Evolutionary conservation across 768 basidiomycete species (phyloP).

Genomic region (Panus rudis): DNA sequence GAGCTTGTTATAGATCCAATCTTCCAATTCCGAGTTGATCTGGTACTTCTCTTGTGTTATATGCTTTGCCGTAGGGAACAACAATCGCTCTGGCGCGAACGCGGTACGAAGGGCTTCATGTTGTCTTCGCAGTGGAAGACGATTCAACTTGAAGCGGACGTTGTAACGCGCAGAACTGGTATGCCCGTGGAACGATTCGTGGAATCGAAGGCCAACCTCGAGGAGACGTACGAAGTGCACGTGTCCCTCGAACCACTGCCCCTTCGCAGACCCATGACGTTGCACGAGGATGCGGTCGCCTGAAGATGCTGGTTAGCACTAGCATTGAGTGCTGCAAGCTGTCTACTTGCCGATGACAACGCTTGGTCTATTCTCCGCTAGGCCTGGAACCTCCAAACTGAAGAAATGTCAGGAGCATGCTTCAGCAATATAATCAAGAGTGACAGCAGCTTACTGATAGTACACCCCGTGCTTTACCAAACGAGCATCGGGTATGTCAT

Average conservation of each 20-base stretch:
- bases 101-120: slow-evolving; percentile 43
- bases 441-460: slow-evolving; percentile 33
- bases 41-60: too few relatives aligned
- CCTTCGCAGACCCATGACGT: slow-evolving; percentile 7
- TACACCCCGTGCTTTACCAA: slow-evolving; percentile 30
- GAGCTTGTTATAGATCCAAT: slow-evolving; percentile 17
- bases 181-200: slow-evolving; percentile 30
- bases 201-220: slow-evolving; percentile 41
- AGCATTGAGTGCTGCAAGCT: neutral
- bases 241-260: slow-evolving; percentile 30
- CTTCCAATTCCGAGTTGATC: slow-evolving; percentile 17
- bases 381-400: slow-evolving; percentile 46
- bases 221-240: slow-evolving; percentile 41
- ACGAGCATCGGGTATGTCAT: slow-evolving; percentile 32
- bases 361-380: slow-evolving; percentile 52
- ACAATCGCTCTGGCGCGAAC: slow-evolving; percentile 32
- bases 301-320: slow-evolving; percentile 21
- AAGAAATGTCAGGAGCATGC: neutral
- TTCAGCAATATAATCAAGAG: neutral
- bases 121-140: slow-evolving; percentile 45
- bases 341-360: slow-evolving; percentile 44
- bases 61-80: slow-evolving; percentile 37
- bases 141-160: slow-evolving; percentile 51
- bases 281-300: slow-evolving; percentile 27
- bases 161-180: slow-evolving; percentile 37